Conservation (phyloP, 108 stramenopile genomes). For the Cylindrotheca closterium region DNA sequence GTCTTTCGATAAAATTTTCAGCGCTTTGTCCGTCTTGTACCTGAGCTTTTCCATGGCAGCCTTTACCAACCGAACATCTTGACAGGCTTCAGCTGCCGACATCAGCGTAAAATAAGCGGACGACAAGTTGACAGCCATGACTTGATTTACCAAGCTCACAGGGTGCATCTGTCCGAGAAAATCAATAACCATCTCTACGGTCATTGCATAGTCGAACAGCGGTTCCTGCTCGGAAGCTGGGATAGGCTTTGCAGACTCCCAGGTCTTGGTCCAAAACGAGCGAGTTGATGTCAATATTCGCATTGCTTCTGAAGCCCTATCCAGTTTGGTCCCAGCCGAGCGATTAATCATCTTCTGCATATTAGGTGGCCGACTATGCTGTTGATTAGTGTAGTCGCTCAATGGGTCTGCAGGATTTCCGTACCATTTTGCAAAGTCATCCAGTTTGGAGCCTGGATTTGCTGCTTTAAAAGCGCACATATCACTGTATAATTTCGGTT, state of each 20-base stretch:
- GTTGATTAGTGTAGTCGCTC: constrained; percentile 48
- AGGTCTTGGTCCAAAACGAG: constrained; percentile 78
- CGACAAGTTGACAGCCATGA: constrained; percentile 72
- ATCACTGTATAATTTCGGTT: constrained; percentile 78
- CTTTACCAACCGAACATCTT: constrained; percentile 46
- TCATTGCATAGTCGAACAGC: constrained; percentile 69
- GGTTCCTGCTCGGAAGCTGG: constrained; percentile 77
- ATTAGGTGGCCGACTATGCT: constrained; percentile 12
- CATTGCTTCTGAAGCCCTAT: constrained; percentile 73
- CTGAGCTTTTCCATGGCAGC: constrained; percentile 42
- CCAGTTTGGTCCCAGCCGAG: constrained; percentile 41
- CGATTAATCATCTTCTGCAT: constrained; percentile 21
- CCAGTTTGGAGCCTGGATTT: constrained; percentile 65
- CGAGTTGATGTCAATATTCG: constrained; percentile 59
- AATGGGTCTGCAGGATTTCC: constrained; percentile 79
- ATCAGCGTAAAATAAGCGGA: constrained; percentile 67
- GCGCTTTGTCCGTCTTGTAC: constrained; percentile 48
- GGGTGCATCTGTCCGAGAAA: constrained; percentile 86
- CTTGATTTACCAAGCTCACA: constrained; percentile 70
- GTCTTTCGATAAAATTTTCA: constrained; percentile 65
- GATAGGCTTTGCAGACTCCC: constrained; percentile 65
- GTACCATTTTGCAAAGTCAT: constrained; percentile 86
- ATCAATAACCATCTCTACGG: constrained; percentile 79
- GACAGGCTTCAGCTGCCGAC: constrained; percentile 50
- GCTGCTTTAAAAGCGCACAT: constrained; percentile 90